Evolutionary conservation across 495 filamentous ascomycete species (phyloP).

Genomic region (Xanthoparmelia taractica): DNA sequence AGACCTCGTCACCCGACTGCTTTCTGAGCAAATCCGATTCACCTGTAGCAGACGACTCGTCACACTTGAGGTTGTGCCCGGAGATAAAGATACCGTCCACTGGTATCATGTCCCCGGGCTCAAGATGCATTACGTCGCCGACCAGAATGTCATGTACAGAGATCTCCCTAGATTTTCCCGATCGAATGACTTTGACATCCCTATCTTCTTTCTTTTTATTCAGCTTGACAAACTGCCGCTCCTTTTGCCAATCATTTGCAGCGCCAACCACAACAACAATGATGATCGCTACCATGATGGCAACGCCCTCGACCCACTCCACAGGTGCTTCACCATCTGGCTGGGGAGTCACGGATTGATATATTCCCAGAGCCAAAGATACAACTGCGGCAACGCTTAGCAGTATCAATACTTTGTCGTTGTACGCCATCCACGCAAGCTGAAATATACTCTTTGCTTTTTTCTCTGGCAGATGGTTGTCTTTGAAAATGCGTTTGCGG

Average conservation of each 20-base stretch:
- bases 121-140: slow-evolving; percentile 75
- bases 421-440: slow-evolving; percentile 74
- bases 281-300: slow-evolving; percentile 62
- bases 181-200: slow-evolving; percentile 65
- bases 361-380: slow-evolving; percentile 75
- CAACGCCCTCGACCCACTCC: slow-evolving; percentile 72
- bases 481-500: slow-evolving; percentile 59
- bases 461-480: slow-evolving; percentile 62
- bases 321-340: slow-evolving; percentile 47
- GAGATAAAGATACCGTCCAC: slow-evolving; percentile 71
- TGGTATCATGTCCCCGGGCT: slow-evolving; percentile 82
- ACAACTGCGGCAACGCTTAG: slow-evolving; percentile 71
- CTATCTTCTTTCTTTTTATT: slow-evolving; percentile 69
- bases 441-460: slow-evolving; percentile 65
- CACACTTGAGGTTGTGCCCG: slow-evolving; percentile 68
- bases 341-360: slow-evolving; percentile 47
- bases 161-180: slow-evolving; percentile 66
- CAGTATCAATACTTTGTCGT: slow-evolving; percentile 75
- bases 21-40: slow-evolving; percentile 79
- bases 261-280: slow-evolving; percentile 63
- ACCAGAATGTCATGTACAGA: slow-evolving; percentile 74
- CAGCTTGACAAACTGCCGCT: slow-evolving; percentile 60
- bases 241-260: slow-evolving; percentile 65
- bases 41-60: slow-evolving; percentile 77
- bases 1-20: slow-evolving; percentile 67